These are phyloP conservation scores for Fragaria vesca DNA, from an alignment of 306 rosid genomes.

Conservation along the genomic window DNA sequence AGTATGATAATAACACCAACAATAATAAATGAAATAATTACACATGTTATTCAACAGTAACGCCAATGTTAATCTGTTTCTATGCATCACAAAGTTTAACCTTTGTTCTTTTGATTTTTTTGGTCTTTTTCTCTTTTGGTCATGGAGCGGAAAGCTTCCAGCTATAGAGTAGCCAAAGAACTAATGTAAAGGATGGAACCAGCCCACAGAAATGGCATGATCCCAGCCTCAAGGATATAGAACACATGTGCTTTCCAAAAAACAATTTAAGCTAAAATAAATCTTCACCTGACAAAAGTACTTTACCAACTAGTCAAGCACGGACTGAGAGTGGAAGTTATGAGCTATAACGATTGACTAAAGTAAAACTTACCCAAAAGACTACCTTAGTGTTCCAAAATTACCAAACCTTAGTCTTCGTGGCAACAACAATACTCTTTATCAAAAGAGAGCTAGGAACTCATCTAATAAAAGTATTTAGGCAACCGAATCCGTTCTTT, in stretches of 20 bases:
- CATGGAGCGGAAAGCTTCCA: background rate
- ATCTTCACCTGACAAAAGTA: background rate
- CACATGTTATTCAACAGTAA: background rate
- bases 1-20: background rate
- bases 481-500: background rate
- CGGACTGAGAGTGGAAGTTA: background rate
- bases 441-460: background rate
- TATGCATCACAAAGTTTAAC: background rate
- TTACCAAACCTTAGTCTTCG: no score
- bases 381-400: background rate
- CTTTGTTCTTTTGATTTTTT: background rate
- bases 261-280: background rate
- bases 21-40: background rate
- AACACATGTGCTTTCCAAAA: background rate
- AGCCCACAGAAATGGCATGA: background rate
- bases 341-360: background rate
- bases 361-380: background rate
- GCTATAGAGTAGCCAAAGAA: background rate
- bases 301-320: background rate
- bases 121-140: background rate
- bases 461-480: background rate
- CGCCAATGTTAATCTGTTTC: background rate
- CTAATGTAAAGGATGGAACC: background rate
- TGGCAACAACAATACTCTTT: background rate
- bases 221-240: background rate